A percentile compares a stretch with the other conserved stretches of the same genome.
phyloP scores from a whole-genome alignment of 345 rosid genomes.

The Excoecaria agallocha region DNA sequence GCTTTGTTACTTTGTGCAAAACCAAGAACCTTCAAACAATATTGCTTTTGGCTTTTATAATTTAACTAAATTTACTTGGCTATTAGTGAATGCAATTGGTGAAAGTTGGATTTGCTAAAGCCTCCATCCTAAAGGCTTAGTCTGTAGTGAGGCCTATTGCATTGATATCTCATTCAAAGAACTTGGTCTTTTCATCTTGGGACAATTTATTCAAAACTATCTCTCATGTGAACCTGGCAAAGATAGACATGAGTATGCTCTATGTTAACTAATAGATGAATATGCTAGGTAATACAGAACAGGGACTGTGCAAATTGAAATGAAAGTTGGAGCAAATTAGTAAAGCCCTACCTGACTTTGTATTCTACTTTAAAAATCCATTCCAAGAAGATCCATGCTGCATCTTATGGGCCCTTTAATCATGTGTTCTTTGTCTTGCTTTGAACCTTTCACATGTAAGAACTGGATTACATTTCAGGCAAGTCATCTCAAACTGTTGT shows the following conservation, averaged over 20 bases:
- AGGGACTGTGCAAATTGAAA: not conserved
- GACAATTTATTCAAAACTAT: not conserved
- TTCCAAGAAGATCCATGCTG: not conserved
- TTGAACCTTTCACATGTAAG: not conserved
- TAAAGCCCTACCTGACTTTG: not conserved
- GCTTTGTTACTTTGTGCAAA: no score
- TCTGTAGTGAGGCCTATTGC: not conserved
- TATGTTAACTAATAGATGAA: not conserved
- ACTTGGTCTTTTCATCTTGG: not conserved
- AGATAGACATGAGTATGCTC: not conserved
- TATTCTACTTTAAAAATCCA: not conserved
- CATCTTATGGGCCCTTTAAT: not conserved
- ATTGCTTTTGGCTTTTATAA: not conserved
- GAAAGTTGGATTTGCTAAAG: conserved; percentile 4
- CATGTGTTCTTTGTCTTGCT: not conserved
- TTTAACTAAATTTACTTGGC: not conserved
- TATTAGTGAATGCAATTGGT: not conserved
- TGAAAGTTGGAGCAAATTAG: not conserved
- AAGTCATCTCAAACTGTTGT: not conserved
- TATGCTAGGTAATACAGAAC: no score
- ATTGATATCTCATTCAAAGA: not conserved
- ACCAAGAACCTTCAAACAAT: not conserved
- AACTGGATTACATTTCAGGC: not conserved
- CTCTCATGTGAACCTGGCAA: not conserved
- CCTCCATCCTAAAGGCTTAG: not conserved